These are phyloP conservation scores for Urtica urens DNA, from an alignment of 306 rosid species.

Conservation along the genomic window DNA sequence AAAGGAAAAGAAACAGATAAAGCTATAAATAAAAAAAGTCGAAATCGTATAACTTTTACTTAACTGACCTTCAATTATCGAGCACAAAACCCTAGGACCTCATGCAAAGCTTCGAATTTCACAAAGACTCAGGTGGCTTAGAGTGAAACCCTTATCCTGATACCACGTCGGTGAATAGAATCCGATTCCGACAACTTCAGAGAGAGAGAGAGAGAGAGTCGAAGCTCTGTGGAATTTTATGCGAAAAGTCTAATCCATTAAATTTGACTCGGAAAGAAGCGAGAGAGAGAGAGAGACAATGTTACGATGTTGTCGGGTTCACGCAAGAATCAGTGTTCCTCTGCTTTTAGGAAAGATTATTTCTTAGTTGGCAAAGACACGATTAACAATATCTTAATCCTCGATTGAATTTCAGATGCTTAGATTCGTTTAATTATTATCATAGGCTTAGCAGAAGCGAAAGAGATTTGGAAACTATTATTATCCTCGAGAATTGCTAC, in stretches of 20 bases:
- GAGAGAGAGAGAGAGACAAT: constrained; percentile 5
- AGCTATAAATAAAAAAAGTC: background rate
- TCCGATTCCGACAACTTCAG: constrained; percentile 8
- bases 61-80: constrained; percentile 1
- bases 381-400: background rate
- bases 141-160: background rate
- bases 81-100: constrained; percentile 20
- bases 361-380: no score
- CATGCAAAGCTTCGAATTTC: constrained; percentile 15
- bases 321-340: constrained; percentile 14
- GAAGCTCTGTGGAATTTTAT: background rate
- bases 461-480: no score
- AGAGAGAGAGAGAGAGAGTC: constrained; percentile 4
- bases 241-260: constrained; percentile 13
- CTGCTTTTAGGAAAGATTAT: constrained; percentile 10
- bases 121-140: constrained; percentile 1
- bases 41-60: background rate
- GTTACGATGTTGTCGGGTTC: background rate
- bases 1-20: background rate
- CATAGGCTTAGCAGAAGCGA: no score
- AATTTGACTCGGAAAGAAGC: constrained; percentile 2
- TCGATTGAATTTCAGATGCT: no score
- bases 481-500: no score
- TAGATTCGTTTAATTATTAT: no score
- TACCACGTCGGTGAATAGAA: constrained; percentile 10